These are phyloP conservation scores for Phyllosticta citrichinensis DNA, from an alignment of 2,329 filamentous ascomycete species.

Conservation along the genomic window DNA sequence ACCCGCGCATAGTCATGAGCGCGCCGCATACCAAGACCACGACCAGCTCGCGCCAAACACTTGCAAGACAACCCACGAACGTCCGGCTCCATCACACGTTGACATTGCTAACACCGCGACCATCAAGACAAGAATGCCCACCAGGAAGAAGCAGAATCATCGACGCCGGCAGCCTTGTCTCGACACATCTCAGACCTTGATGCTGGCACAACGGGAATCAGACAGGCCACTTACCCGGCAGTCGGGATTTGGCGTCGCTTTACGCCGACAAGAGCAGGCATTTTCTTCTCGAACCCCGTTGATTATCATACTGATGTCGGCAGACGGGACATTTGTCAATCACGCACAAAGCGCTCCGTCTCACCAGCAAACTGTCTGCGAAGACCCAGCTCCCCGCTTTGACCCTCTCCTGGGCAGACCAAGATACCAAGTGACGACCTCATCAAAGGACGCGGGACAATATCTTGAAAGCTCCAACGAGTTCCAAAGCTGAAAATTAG, in stretches of 20 bases:
- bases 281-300: background rate
- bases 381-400: too few species aligned
- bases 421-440: too few species aligned
- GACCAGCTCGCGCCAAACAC: background rate
- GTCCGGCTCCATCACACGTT: background rate
- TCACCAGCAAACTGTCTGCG: too few species aligned
- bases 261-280: background rate
- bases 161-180: background rate
- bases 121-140: too few species aligned
- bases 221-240: background rate
- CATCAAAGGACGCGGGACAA: too few species aligned
- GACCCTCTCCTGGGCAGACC: too few species aligned
- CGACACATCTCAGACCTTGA: background rate
- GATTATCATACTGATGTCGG: background rate
- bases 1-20: background rate
- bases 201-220: background rate
- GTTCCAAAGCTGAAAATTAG: too few species aligned
- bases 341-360: background rate
- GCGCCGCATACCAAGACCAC: background rate
- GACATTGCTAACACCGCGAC: too few species aligned
- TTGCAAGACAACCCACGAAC: background rate
- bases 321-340: background rate
- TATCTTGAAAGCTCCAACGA: too few species aligned
- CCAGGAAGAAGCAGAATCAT: background rate
- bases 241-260: background rate